A percentile compares a stretch with the other conserved stretches of the same genome.
Conservation (phyloP, 2,329 filamentous ascomycete species). For the Colletotrichum eremochloae region DNA sequence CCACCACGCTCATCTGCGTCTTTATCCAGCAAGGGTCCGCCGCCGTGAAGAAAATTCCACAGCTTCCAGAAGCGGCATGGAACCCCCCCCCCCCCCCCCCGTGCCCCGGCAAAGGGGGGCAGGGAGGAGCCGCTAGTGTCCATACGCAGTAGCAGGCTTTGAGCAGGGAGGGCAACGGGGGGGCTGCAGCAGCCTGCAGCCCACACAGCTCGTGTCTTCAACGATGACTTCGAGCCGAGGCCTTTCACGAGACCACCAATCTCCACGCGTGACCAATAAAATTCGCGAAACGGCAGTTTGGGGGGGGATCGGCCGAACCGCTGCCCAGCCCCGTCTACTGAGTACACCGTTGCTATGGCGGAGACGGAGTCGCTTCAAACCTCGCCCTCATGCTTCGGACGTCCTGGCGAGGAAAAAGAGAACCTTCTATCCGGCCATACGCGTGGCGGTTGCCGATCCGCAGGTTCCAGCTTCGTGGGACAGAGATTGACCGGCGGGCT, state of each 20-base stretch:
- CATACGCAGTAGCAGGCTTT: not conserved
- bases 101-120: not conserved
- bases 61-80: conserved; percentile 33
- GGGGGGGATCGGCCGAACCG: conserved; percentile 1
- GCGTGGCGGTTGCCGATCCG: conserved; percentile 35
- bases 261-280: not conserved
- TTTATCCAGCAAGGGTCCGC: conserved; percentile 11
- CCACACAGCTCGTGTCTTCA: conserved; percentile 2
- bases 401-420: conserved; percentile 20
- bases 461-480: conserved; percentile 38
- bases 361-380: not conserved
- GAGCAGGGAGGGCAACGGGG: conserved; percentile 12
- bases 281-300: not conserved
- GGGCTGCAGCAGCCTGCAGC: conserved; percentile 7
- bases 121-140: conserved; percentile 1
- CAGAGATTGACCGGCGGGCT: conserved; percentile 14
- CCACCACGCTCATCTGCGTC: conserved; percentile 1
- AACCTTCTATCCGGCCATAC: conserved; percentile 7
- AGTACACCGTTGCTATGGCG: not conserved
- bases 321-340: not conserved
- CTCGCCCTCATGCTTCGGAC: conserved; percentile 1
- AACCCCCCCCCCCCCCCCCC: conserved; percentile 6
- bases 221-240: conserved; percentile 7
- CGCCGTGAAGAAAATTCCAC: conserved; percentile 19
- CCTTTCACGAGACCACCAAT: conserved; percentile 1